Conservation (phyloP, 1,139 yeast species). For the Martiniozyma asiatica region DNA sequence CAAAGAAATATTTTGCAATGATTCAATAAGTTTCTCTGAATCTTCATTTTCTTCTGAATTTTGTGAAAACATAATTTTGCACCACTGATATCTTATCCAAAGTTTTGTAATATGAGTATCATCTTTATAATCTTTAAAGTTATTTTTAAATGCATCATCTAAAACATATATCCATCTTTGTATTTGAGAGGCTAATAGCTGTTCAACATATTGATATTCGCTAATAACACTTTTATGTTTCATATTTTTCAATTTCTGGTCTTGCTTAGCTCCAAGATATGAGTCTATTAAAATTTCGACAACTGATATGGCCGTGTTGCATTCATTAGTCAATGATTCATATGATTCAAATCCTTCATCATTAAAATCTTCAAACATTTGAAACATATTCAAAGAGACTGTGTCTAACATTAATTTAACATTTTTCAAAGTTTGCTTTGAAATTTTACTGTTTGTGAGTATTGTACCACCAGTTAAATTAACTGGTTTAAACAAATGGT, state of each 20-base stretch:
- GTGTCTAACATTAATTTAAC: conserved; percentile 24
- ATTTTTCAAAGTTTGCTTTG: conserved; percentile 17
- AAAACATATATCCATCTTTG: conserved; percentile 24
- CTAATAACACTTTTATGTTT: conserved; percentile 21
- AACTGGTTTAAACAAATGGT: conserved; percentile 25
- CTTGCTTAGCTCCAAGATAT: conserved; percentile 25
- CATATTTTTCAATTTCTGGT: conserved; percentile 20
- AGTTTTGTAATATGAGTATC: conserved; percentile 3
- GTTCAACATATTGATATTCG: conserved; percentile 24
- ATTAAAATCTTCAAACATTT: too few relatives aligned
- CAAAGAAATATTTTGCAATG: conserved; percentile 9
- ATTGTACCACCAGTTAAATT: conserved; percentile 14
- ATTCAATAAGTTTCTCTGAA: conserved; percentile 8
- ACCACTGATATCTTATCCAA: conserved; percentile 18
- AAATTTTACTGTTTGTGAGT: conserved; percentile 23
- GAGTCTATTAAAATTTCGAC: conserved; percentile 49
- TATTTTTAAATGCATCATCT: conserved; percentile 13
- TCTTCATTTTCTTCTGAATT: conserved; percentile 10
- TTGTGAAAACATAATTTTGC: conserved; percentile 14
- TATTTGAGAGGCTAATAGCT: conserved; percentile 10
- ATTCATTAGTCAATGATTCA: background rate
- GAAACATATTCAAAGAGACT: background rate
- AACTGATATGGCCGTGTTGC: conserved; percentile 25
- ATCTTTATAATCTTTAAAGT: background rate
- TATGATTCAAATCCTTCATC: too few relatives aligned